Conservation (phyloP, 441 rosid species). For the Dalechampia spathulata region DNA sequence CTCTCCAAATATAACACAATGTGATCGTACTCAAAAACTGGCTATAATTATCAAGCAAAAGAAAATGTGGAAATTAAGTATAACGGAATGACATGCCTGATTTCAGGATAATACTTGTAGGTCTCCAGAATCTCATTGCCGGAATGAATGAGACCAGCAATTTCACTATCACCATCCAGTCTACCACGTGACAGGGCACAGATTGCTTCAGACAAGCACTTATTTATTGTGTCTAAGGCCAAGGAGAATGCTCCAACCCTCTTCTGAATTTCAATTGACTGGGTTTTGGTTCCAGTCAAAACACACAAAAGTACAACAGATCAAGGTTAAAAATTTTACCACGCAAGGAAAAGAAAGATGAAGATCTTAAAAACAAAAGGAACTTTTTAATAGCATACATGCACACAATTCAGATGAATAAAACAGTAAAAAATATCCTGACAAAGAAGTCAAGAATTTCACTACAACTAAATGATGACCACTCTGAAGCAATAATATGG, state of each 20-base stretch:
- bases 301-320: slow-evolving; percentile 7
- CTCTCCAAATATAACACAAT: too few species aligned
- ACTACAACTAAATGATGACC: too few species aligned
- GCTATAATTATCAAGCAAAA: too few species aligned
- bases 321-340: neutral
- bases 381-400: neutral
- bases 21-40: too few species aligned
- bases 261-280: slow-evolving; percentile 89
- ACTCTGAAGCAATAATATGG: too few species aligned
- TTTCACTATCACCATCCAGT: slow-evolving; percentile 81
- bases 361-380: neutral
- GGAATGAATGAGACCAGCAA: slow-evolving; percentile 77
- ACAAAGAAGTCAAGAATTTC: too few species aligned
- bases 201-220: slow-evolving; percentile 84
- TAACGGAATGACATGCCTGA: slow-evolving; percentile 40
- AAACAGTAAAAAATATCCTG: neutral
- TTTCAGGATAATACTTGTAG: slow-evolving; percentile 80
- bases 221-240: slow-evolving; percentile 83
- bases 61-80: neutral
- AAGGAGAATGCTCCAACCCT: slow-evolving; percentile 85
- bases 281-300: slow-evolving; percentile 13
- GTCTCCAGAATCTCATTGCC: slow-evolving; percentile 82
- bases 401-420: neutral
- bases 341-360: neutral
- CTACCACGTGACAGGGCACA: slow-evolving; percentile 78